These are phyloP conservation scores for Pseudogymnoascus sp. DNA, from an alignment of 2,329 filamentous ascomycete genomes.

Conservation along the genomic window DNA sequence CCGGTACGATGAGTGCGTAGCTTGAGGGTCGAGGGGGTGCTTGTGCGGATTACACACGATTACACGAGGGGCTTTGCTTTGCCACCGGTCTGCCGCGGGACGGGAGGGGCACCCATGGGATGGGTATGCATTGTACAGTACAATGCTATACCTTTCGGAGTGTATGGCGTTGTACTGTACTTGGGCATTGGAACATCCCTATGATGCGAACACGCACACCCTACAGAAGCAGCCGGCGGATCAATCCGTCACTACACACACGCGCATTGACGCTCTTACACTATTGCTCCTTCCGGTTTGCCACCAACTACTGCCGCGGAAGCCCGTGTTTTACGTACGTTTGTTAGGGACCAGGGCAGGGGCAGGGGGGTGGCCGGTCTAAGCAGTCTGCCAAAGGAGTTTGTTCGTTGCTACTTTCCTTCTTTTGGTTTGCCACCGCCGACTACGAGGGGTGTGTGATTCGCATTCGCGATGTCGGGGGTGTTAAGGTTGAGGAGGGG, in stretches of 20 bases:
- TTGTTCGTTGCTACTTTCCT: too few relatives aligned
- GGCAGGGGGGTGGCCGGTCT: not conserved
- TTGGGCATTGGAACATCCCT: not conserved
- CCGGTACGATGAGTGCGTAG: too few relatives aligned
- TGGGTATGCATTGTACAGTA: not conserved
- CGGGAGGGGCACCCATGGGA: not conserved
- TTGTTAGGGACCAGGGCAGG: not conserved
- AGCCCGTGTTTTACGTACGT: not conserved
- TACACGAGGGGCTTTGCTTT: not conserved
- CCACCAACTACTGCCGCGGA: not conserved
- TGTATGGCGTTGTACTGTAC: not conserved
- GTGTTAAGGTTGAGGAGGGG: not conserved
- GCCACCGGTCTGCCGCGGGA: too few relatives aligned
- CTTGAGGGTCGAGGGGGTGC: too few relatives aligned
- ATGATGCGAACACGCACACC: too few relatives aligned
- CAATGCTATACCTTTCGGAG: not conserved
- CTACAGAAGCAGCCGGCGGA: not conserved
- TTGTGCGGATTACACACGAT: not conserved
- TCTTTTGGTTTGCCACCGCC: not conserved
- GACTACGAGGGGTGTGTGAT: not conserved
- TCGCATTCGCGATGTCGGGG: not conserved
- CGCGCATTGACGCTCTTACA: not conserved
- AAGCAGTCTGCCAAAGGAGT: too few relatives aligned
- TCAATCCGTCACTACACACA: not conserved
- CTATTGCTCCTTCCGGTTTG: not conserved